phyloP scores from a whole-genome alignment of 179 eudicot species.

The Beta corolliflora region DNA sequence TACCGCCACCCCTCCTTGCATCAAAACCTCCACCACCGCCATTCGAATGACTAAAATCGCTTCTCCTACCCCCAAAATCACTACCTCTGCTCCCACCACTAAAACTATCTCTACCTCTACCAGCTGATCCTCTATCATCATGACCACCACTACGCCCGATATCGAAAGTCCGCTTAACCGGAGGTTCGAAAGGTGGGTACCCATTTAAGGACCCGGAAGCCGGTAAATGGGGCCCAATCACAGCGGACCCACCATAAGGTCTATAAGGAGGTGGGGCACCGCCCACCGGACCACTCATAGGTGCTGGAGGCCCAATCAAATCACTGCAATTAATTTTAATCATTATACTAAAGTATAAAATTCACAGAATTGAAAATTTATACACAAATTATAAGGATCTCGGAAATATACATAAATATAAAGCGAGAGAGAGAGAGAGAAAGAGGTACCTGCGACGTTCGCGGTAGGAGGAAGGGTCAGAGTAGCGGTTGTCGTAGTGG shows the following conservation, averaged over 20 bases:
- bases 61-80: constrained; percentile 27
- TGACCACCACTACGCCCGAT: constrained; percentile 33
- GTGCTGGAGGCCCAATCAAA: constrained; percentile 42
- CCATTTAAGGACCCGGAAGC: constrained; percentile 30
- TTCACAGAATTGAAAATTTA: neutral
- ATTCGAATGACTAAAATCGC: neutral
- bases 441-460: constrained; percentile 71
- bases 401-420: neutral
- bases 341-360: neutral
- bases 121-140: neutral
- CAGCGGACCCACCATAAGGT: constrained; percentile 19
- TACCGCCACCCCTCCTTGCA: constrained; percentile 28
- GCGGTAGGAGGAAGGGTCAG: constrained; percentile 75
- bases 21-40: constrained; percentile 35
- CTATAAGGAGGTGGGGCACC: constrained; percentile 31
- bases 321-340: constrained; percentile 51
- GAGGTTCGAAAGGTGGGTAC: constrained; percentile 44
- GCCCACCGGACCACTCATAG: constrained; percentile 34
- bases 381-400: neutral
- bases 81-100: constrained; percentile 20
- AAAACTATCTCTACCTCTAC: constrained; percentile 7
- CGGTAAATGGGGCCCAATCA: constrained; percentile 20
- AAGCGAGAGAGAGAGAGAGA: neutral
- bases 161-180: constrained; percentile 34
- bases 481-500: constrained; percentile 75